These are phyloP conservation scores for Somion occarium DNA, from an alignment of 1,284 basidiomycete genomes.

Conservation along the genomic window DNA sequence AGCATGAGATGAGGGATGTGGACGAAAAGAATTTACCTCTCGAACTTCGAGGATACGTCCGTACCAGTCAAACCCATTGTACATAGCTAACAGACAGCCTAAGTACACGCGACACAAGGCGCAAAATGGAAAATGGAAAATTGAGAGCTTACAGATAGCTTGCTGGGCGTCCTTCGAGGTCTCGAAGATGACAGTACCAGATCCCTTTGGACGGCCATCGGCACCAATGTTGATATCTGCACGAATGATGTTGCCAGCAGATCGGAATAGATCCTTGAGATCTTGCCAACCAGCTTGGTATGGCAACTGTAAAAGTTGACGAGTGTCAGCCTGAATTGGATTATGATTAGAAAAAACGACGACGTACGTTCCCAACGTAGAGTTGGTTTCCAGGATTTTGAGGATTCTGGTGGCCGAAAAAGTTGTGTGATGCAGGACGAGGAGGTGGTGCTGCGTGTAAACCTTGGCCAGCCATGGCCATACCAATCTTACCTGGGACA, in stretches of 20 bases:
- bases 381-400: constrained; percentile 81
- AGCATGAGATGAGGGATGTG: constrained; percentile 1
- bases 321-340: neutral
- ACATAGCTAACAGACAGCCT: constrained; percentile 68
- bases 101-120: neutral
- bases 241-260: constrained; percentile 89
- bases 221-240: constrained; percentile 91
- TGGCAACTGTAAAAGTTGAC: constrained; percentile 58
- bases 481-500: constrained; percentile 88
- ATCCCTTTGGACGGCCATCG: constrained; percentile 92
- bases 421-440: constrained; percentile 70
- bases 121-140: neutral
- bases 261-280: constrained; percentile 93
- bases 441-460: constrained; percentile 69
- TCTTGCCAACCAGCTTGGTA: constrained; percentile 98
- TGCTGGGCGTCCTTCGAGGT: constrained; percentile 86
- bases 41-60: constrained; percentile 89
- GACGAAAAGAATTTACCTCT: constrained; percentile 51
- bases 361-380: constrained; percentile 84
- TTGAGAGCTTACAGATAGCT: constrained; percentile 70
- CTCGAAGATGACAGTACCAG: constrained; percentile 93
- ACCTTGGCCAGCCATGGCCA: constrained; percentile 83
- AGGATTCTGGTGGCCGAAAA: constrained; percentile 42
- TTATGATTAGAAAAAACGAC: constrained; percentile 10
- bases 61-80: constrained; percentile 93